Base-by-base conservation (phyloP, 2,329 filamentous ascomycete genomes). In the Aspergillus sp. region DNA sequence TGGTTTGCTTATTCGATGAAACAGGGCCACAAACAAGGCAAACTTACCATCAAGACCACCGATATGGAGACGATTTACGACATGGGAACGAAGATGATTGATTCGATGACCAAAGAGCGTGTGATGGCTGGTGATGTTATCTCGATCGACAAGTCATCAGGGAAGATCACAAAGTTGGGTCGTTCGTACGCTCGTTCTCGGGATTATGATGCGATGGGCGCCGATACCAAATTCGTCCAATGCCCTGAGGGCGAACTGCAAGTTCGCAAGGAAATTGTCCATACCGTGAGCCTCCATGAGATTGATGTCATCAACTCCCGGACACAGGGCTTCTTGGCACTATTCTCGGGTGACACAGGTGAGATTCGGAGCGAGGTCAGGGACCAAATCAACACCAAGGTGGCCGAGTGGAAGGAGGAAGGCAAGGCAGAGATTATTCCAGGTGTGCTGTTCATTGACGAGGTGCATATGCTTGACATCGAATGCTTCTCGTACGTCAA, bases 51-150 rank as follows among this genome's bases (percentile, higher is more conserved):
- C 75, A 98, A 98, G 75, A 98, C 93, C 9, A 97, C 91, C 49
- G 93, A 98, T 69, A 98, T 98, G 93, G 93, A 98, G 73, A 95
- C 93, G 10, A 88, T 98, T 57, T 98, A 97, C 74, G 93, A 98
- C 64, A 96, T 98, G 90, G 93, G 93, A 56, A 91, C 87, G 58
- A 97, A 97, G 74, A 97, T 98, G 93, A 98, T 98, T 58, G 93
- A 98, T 66, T 90, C 90, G 56, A 96, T 98, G 90, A 96, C 90
- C 58, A 97, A 97, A 73, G 93, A 98, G 76, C 91, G 94, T 62
- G 89, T 98, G 56, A 95, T 97, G 85, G 93, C 93, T 4, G 93
- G 93, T 60, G 93, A 98, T 67, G 93, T 98, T 58, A 94, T 98
- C 62, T 95, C 88, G 49, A 97, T 98, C 60, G 93, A 98, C 77